Percentiles rank a stretch among this genome's conserved stretches.
Evolutionary conservation across 495 filamentous ascomycete genomes (phyloP).

Genomic region (Cercophora scortea): DNA sequence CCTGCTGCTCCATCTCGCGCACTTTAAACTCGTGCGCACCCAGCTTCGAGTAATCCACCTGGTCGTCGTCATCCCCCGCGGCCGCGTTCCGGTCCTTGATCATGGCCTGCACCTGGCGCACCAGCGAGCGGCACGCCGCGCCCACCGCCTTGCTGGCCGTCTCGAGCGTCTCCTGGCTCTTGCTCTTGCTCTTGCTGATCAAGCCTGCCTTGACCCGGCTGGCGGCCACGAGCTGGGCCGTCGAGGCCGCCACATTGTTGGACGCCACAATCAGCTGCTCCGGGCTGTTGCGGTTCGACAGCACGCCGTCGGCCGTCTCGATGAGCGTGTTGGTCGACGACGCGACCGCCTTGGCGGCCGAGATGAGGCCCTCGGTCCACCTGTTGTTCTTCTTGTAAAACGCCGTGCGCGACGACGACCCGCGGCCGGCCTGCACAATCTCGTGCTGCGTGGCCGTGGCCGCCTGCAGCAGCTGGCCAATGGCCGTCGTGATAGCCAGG

Average conservation of each 20-base stretch:
- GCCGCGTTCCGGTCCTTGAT: constrained; percentile 78
- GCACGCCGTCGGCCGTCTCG: constrained; percentile 94
- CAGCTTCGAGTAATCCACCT: constrained; percentile 80
- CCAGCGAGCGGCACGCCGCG: constrained; percentile 74
- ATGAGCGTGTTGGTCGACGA: constrained; percentile 88
- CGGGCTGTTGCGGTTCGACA: constrained; percentile 80
- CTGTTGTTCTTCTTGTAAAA: constrained; percentile 99
- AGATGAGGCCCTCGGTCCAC: constrained; percentile 97
- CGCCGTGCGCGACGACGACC: constrained; percentile 78
- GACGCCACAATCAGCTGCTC: constrained; percentile 97
- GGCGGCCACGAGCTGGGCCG: constrained; percentile 92
- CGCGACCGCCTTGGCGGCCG: constrained; percentile 92
- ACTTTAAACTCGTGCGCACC: constrained; percentile 96
- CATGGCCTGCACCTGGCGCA: constrained; percentile 89
- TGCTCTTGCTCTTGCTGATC: constrained; percentile 73
- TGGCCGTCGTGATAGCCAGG: constrained; percentile 92
- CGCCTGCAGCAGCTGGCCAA: constrained; percentile 91
- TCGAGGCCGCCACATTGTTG: constrained; percentile 93
- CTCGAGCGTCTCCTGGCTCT: constrained; percentile 73
- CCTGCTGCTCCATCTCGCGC: constrained; percentile 98
- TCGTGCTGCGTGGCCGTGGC: constrained; percentile 92
- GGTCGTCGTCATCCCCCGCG: constrained; percentile 76
- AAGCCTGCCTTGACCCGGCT: constrained; percentile 95
- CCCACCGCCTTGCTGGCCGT: constrained; percentile 89
- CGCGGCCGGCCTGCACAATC: constrained; percentile 92